phyloP scores from a whole-genome alignment of 108 stramenopile genomes.

The Skeletonema grethae region DNA sequence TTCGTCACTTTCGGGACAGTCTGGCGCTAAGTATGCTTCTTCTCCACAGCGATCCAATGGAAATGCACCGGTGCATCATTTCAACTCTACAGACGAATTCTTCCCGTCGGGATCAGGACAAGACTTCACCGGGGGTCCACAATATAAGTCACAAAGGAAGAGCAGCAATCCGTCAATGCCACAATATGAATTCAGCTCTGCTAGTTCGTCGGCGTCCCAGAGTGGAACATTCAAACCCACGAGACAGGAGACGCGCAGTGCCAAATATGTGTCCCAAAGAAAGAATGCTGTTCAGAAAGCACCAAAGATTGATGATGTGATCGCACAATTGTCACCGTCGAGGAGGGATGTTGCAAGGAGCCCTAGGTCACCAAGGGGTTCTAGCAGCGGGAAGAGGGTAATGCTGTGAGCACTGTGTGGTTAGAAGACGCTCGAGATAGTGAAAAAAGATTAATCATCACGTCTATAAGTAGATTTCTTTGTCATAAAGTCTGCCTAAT shows the following conservation, averaged over 20 bases:
- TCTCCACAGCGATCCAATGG: background rate
- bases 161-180: background rate
- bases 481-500: too few relatives aligned
- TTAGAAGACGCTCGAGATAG: too few relatives aligned
- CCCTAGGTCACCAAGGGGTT: too few relatives aligned
- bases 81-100: background rate
- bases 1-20: background rate
- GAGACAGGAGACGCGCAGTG: background rate
- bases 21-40: background rate
- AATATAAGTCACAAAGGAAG: background rate
- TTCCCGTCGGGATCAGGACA: background rate
- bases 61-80: background rate
- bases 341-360: too few relatives aligned
- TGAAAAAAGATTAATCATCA: too few relatives aligned
- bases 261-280: background rate
- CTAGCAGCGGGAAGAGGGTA: too few relatives aligned
- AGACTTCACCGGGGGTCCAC: background rate
- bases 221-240: background rate
- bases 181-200: background rate
- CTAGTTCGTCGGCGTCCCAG: background rate
- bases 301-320: too few relatives aligned
- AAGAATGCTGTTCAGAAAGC: too few relatives aligned
- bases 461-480: too few relatives aligned
- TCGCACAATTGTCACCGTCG: too few relatives aligned
- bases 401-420: too few relatives aligned